These are phyloP conservation scores for Sodiomyces alkalinus DNA, from an alignment of 2,329 filamentous ascomycete species.

Conservation along the genomic window DNA sequence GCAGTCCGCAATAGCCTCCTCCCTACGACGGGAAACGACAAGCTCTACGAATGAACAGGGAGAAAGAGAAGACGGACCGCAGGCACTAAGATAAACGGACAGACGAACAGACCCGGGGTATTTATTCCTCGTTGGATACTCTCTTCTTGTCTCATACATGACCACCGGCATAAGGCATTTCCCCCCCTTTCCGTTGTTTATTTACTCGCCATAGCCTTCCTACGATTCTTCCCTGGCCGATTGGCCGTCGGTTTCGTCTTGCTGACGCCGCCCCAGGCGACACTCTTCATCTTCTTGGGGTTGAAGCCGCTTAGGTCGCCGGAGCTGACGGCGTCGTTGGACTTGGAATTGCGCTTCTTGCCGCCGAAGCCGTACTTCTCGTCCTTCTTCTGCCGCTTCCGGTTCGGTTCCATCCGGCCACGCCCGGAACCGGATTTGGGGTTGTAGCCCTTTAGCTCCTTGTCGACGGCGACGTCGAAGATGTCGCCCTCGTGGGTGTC, in stretches of 20 bases:
- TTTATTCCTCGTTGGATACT: too few relatives aligned
- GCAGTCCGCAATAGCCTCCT: too few relatives aligned
- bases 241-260: slow-evolving; percentile 22
- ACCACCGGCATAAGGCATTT: too few relatives aligned
- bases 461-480: slow-evolving; percentile 80
- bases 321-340: slow-evolving; percentile 71
- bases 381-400: slow-evolving; percentile 86
- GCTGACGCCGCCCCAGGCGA: slow-evolving; percentile 17
- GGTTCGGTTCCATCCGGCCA: slow-evolving; percentile 26
- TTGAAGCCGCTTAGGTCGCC: slow-evolving; percentile 72
- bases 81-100: too few relatives aligned
- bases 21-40: too few relatives aligned
- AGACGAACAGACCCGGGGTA: too few relatives aligned
- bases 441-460: slow-evolving; percentile 39
- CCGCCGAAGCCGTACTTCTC: slow-evolving; percentile 90
- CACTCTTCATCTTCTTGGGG: slow-evolving; percentile 68
- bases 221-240: slow-evolving; percentile 34
- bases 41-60: too few relatives aligned
- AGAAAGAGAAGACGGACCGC: too few relatives aligned
- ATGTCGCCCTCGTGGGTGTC: slow-evolving; percentile 69
- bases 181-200: too few relatives aligned
- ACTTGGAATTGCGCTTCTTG: slow-evolving; percentile 87
- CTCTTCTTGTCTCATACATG: too few relatives aligned
- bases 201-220: slow-evolving; percentile 26
- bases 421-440: slow-evolving; percentile 25